Percentiles rank a stretch among this genome's conserved stretches.
Evolutionary conservation across 129 eudicot genomes (phyloP).

Genomic region (Flaveria sonorensis): DNA sequence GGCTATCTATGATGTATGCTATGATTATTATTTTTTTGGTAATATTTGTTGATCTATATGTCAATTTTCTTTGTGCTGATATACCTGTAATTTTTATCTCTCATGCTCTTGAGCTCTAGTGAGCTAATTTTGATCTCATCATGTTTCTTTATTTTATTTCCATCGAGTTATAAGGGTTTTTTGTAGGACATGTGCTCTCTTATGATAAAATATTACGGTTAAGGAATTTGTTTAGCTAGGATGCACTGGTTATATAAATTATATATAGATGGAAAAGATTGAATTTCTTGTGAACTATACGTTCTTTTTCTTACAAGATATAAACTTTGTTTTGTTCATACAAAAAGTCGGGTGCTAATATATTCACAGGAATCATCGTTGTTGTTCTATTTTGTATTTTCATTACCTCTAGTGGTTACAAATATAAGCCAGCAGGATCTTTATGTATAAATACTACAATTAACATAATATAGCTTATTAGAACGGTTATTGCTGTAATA

Average conservation of each 20-base stretch:
- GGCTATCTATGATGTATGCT: slow-evolving; percentile 9
- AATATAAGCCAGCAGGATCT: no score
- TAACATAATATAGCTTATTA: no score
- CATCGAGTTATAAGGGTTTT: neutral
- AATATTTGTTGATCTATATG: neutral
- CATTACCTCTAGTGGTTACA: no score
- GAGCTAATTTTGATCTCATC: slow-evolving; percentile 2
- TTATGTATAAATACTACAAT: no score
- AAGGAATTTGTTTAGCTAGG: no score
- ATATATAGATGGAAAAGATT: slow-evolving; percentile 14
- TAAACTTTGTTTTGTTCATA: neutral
- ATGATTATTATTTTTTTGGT: slow-evolving; percentile 12
- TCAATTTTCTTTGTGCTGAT: neutral
- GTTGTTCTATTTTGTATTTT: no score
- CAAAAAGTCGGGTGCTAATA: no score
- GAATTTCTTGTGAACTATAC: neutral
- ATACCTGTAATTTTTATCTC: neutral
- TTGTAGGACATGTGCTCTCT: slow-evolving; percentile 1
- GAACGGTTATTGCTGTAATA: no score
- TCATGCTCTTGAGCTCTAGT: neutral
- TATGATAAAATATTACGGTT: neutral
- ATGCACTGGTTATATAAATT: neutral
- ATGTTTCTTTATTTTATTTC: neutral
- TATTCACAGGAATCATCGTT: no score
- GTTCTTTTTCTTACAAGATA: neutral